These are phyloP conservation scores for Aureobasidium lini DNA, from an alignment of 2,329 filamentous ascomycete genomes.

Conservation along the genomic window DNA sequence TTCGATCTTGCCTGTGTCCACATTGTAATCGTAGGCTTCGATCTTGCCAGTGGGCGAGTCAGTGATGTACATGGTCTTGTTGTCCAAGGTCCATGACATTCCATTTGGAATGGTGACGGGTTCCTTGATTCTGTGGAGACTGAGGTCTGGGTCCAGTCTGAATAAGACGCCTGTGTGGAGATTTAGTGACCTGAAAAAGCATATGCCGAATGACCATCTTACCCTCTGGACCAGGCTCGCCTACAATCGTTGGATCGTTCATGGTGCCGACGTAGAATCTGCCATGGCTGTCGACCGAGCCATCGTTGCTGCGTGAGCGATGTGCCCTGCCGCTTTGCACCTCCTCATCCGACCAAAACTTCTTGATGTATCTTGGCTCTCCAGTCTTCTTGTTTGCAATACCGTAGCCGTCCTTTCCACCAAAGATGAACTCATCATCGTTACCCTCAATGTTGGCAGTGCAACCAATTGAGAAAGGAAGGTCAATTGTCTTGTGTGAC, in stretches of 20 bases:
- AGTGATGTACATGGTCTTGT: conserved; percentile 72
- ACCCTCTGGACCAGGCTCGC: conserved; percentile 15
- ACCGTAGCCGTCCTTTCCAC: conserved; percentile 76
- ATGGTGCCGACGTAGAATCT: conserved; percentile 81
- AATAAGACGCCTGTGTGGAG: conserved; percentile 58
- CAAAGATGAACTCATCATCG: conserved; percentile 61
- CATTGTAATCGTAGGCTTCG: conserved; percentile 66
- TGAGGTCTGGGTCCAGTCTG: conserved; percentile 58
- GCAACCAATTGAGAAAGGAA: conserved; percentile 48
- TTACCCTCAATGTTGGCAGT: conserved; percentile 70
- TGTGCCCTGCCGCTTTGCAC: conserved; percentile 31
- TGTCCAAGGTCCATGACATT: conserved; percentile 68
- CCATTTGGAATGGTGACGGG: conserved; percentile 70
- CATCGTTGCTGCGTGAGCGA: conserved; percentile 67
- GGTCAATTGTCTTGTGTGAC: conserved; percentile 49
- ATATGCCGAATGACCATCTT: not conserved
- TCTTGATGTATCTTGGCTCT: conserved; percentile 48
- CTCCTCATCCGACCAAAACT: conserved; percentile 48
- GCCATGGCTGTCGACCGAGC: conserved; percentile 69
- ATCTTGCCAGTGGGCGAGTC: conserved; percentile 67
- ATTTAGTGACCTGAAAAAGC: not conserved
- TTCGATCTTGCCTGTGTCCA: conserved; percentile 54
- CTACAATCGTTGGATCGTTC: conserved; percentile 59
- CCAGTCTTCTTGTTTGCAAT: conserved; percentile 59
- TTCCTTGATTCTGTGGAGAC: conserved; percentile 52